These are phyloP conservation scores for Chrysopogon serrulatus DNA, from an alignment of 176 grass and related monocot species.

Conservation along the genomic window DNA sequence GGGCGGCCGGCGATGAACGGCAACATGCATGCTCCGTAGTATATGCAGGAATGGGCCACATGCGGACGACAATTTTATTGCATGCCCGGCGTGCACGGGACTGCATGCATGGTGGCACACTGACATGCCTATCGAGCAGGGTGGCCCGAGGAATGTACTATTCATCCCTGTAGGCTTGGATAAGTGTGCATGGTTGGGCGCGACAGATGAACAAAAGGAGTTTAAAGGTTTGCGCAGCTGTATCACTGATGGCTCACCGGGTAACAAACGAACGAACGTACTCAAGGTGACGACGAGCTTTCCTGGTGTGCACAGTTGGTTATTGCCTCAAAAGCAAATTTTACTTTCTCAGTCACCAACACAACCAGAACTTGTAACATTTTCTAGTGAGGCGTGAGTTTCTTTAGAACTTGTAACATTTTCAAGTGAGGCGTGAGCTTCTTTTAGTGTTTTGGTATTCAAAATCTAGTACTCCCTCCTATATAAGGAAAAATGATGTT, in stretches of 20 bases:
- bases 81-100: background rate
- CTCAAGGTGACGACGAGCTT: no score
- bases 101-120: background rate
- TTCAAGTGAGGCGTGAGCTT: no score
- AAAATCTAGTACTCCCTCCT: no score
- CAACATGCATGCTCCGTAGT: background rate
- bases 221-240: background rate
- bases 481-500: no score
- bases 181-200: background rate
- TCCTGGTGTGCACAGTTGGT: no score
- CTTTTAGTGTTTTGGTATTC: no score
- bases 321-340: no score
- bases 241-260: background rate
- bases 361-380: no score
- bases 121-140: background rate
- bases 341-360: no score
- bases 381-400: no score
- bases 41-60: background rate
- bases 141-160: background rate
- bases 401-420: no score
- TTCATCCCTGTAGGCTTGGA: background rate
- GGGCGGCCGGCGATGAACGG: background rate
- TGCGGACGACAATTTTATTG: conserved; percentile 1
- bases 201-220: background rate
- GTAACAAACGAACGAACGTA: no score